Conservation (phyloP, 345 rosid genomes). For the Citrus inodora region DNA sequence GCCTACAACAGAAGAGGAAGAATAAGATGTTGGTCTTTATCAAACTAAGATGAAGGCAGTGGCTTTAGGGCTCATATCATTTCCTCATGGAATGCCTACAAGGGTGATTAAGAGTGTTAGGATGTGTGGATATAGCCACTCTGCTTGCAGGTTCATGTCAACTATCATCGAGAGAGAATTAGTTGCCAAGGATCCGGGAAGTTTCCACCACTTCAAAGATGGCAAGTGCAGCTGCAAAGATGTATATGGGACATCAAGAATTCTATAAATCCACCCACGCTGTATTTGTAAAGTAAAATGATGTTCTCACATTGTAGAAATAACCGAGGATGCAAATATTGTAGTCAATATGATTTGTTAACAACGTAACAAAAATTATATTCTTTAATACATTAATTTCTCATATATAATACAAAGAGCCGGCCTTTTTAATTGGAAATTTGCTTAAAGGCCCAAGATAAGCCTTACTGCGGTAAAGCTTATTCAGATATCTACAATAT, state of each 20-base stretch:
- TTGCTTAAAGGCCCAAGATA: background rate
- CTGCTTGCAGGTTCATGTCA: slow-evolving; percentile 28
- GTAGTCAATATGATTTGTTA: too few relatives aligned
- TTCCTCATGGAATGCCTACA: slow-evolving; percentile 11
- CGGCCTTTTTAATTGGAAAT: background rate
- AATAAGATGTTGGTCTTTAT: slow-evolving; percentile 14
- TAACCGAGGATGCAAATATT: background rate
- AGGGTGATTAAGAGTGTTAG: slow-evolving; percentile 21
- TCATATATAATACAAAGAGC: background rate
- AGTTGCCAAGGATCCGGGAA: slow-evolving; percentile 21
- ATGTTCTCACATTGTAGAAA: background rate
- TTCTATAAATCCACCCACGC: background rate
- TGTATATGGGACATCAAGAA: slow-evolving; percentile 12
- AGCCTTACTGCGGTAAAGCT: background rate
- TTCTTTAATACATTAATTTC: too few relatives aligned
- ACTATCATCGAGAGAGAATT: slow-evolving; percentile 17
- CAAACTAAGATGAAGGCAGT: slow-evolving; percentile 25
- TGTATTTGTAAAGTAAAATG: too few relatives aligned
- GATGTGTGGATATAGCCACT: slow-evolving; percentile 23
- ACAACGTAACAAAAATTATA: too few relatives aligned
- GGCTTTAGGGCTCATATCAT: slow-evolving; percentile 20
- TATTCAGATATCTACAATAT: background rate
- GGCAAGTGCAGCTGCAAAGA: slow-evolving; percentile 26
- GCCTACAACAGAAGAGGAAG: slow-evolving; percentile 20
- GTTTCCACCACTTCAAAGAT: slow-evolving; percentile 22